Base-by-base conservation (phyloP, 176 grass and related monocot genomes). In the Echinochloa phyllopogon region DNA sequence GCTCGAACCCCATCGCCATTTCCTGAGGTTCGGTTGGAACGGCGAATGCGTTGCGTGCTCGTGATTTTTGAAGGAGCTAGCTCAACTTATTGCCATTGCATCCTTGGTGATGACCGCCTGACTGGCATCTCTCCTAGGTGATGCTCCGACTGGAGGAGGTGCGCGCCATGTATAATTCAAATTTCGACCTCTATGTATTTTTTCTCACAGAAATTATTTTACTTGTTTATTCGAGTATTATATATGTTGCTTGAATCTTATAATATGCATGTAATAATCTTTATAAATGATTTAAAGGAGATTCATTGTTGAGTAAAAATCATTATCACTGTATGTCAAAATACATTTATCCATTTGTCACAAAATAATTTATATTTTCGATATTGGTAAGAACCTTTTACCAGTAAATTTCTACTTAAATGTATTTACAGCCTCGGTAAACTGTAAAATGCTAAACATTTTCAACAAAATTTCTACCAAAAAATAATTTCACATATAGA, bases 41-140 rank as follows among this genome's bases (percentile, higher is more conserved):
- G 61, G 45, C 18, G 16, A 66, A 33, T 84, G 59, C 40, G 23
- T 11, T 84, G 59, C 40, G 18, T 11, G 66, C 67, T 84, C 47
- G 66, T 84, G 39, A 48, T 88, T 88, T 88, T 84, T 79, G 75
- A 57, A 23, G 48, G 81, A 84, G 87, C 47, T 57, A 66, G 78
- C 50, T 87, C 71, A 52, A 76, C 69, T 49, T 33, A 33, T 33
- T 52, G 68, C 38, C 58, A 80, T 76, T 39, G 53, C 80, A 83
- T 88, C 80, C 80, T 62, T 48, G 67, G 74, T 57, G 65, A 15
- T 57, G 65, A 15, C 48, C 70, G 20, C 6, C 65, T 56, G 8
- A 39, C 39, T 49, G 20, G 6, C 65, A 36, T 88, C 42, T 64
- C 33, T 18, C 66, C 39, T 73, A 73, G 40, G 81, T 78, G 74